Evolutionary conservation across 2,329 filamentous ascomycete species (phyloP), one percentile per base, ranked within the genome.

Genomic region (Curvularia verruculosa): DNA sequence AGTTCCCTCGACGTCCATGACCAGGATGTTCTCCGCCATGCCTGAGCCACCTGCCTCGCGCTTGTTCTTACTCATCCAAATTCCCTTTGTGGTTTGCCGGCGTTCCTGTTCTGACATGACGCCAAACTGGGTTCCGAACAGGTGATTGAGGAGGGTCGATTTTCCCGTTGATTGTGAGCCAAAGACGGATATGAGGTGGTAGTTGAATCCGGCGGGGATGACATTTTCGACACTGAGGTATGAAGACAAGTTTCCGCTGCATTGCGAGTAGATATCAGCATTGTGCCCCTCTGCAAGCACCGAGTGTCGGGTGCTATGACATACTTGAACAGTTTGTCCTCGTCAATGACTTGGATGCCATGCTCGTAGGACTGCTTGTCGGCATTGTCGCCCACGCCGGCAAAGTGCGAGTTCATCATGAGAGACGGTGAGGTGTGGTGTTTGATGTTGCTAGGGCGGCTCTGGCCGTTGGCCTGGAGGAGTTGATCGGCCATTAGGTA

Each of bases 31-130:
- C 71, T 96, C 92, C 52, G 94, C 93, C 92, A 98, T 97, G 63
- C 82, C 82, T 64, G 69, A 70, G 55, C 80, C 76, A 8, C 73
- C 75, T 41, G 79, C 76, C 50, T 78, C 76, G 26, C 81, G 81
- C 82, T 96, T 96, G 80, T 98, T 98, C 82, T 96, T 96, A 64
- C 93, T 96, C 89, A 99, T 89, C 95, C 95, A 99, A 75, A 99
- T 99, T 74, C 95, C 95, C 82, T 98, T 99, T 43, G 95, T 99
- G 0, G 95, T 99, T 83, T 99, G 95, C 60, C 92, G 88, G 64
- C 95, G 87, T 77, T 97, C 92, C 61, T 87, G 84, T 83, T 99
- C 95, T 69, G 92, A 91, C 95, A 99, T 99, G 75, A 99, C 94
- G 67, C 92, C 94, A 81, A 99, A 99, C 55, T 93, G 85, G 66